Percentiles rank a stretch among this genome's conserved stretches.
These are phyloP conservation scores for Xylariaceae sp. DNA, from an alignment of 2,329 filamentous ascomycete genomes.

Conservation along the genomic window DNA sequence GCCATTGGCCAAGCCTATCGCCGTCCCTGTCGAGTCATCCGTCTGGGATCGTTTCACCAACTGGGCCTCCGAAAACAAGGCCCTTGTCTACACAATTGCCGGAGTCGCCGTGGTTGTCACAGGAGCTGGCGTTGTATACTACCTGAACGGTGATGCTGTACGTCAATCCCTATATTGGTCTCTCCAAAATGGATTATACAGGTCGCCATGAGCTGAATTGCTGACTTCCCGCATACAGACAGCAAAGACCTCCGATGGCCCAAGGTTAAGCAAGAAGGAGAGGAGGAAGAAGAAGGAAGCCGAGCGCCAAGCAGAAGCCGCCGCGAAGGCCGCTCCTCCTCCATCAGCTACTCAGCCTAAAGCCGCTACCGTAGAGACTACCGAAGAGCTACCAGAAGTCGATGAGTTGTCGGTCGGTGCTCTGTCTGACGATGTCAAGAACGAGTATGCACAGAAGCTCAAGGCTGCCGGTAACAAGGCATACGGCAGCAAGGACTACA, in stretches of 20 bases:
- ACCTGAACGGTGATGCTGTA: conserved; percentile 65
- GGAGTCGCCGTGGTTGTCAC: conserved; percentile 90
- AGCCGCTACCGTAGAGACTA: conserved; percentile 52
- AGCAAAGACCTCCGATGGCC: conserved; percentile 45
- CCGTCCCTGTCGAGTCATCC: conserved; percentile 55
- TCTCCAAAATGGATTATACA: conserved; percentile 8
- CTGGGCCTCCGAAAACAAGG: conserved; percentile 96
- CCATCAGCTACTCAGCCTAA: conserved; percentile 45
- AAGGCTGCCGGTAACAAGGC: conserved; percentile 97
- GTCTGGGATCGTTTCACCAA: conserved; percentile 86
- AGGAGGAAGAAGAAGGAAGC: conserved; percentile 83
- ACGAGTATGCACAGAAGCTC: conserved; percentile 83
- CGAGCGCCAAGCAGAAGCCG: conserved; percentile 53
- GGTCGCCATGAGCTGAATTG: background rate
- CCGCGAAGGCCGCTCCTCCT: conserved; percentile 36
- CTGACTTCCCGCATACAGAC: conserved; percentile 34
- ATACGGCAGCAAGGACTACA: conserved; percentile 91
- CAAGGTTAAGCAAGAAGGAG: conserved; percentile 87
- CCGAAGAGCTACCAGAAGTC: conserved; percentile 69
- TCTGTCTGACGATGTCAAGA: conserved; percentile 65
- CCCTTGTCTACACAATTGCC: conserved; percentile 91
- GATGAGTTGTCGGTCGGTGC: conserved; percentile 54
- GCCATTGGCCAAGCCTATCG: conserved; percentile 40
- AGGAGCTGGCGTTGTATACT: conserved; percentile 90
- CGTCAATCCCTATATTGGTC: conserved; percentile 23